Base-by-base conservation (phyloP, 2,329 filamentous ascomycete species). In the Colletotrichum coccodes region DNA sequence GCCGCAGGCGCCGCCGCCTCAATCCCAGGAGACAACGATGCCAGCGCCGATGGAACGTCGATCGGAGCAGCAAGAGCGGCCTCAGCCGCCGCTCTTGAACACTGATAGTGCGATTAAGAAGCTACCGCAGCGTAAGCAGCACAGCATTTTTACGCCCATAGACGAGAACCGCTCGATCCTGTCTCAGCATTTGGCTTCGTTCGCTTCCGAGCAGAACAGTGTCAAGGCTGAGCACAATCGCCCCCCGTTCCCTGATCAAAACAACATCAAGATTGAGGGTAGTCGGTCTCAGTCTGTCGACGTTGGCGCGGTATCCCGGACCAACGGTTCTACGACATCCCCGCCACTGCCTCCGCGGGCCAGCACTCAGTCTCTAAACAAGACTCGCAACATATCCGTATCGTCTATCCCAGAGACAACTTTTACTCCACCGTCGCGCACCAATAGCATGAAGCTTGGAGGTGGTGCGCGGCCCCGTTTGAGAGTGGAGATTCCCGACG, bases 91-190 rank as follows among this genome's bases (percentile, higher is more conserved):
- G 9, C 74, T 85, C 49, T 76, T 87, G 60, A 87, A 87, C 72
- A 88, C 83, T 6, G 84, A 84, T 56, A 79, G 80, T 40, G 82
- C 82, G 21, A 86, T 89, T 71, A 89, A 88, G 79, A 89, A 88
- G 73, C 83, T 93, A 71, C 91, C 92, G 2, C 92, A 91, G 75
- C 91, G 93, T 38, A 95, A 95, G 78, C 91, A 92, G 26, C 92
- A 95, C 77, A 98, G 95, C 79, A 98, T 99, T 68, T 98, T 98
- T 77, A 99, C 96, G 0, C 96, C 96, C 0, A 97, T 99, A 71
- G 96, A 98, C 75, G 95, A 97, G 77, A 94, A 92, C 74, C 89
- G 93, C 56, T 98, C 95, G 1, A 91, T 98, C 67, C 82, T 98
- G 49, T 94, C 94, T 14, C 93, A 95, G 72, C 94, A 97, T 78